A percentile compares a stretch with the other conserved stretches of the same genome.
These are phyloP conservation scores for Thalassiosira exigua DNA, from an alignment of 352 stramenopile species.

Conservation along the genomic window DNA sequence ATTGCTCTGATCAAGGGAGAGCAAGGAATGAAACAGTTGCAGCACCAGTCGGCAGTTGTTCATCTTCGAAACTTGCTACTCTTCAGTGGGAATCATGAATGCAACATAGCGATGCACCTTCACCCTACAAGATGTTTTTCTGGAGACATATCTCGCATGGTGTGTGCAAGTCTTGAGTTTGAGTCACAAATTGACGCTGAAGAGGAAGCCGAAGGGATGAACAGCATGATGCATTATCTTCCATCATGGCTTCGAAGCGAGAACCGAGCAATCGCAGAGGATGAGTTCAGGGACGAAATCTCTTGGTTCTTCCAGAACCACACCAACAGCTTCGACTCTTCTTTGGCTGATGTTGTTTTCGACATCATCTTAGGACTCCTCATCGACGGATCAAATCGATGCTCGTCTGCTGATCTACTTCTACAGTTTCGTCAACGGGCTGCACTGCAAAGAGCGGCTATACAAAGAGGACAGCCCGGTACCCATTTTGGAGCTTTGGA, in stretches of 20 bases:
- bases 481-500: conserved; percentile 33
- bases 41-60: conserved; percentile 35
- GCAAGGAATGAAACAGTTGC: neutral
- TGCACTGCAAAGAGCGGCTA: conserved; percentile 18
- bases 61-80: conserved; percentile 40
- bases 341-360: conserved; percentile 35
- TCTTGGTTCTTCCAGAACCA: conserved; percentile 40
- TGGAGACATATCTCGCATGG: neutral
- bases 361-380: conserved; percentile 44
- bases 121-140: conserved; percentile 25
- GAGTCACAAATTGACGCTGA: conserved; percentile 3
- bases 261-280: neutral
- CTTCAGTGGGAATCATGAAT: too few relatives aligned
- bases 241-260: conserved; percentile 32
- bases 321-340: conserved; percentile 34
- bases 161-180: conserved; percentile 27
- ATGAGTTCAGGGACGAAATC: conserved; percentile 20
- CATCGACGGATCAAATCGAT: neutral
- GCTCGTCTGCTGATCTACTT: conserved; percentile 34
- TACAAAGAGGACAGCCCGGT: conserved; percentile 20
- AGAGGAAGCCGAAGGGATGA: conserved; percentile 14
- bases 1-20: conserved; percentile 24
- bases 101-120: neutral
- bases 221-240: conserved; percentile 42
- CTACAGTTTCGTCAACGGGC: conserved; percentile 36